Percentiles rank a stretch among this genome's conserved stretches.
These are phyloP conservation scores for Jamesozyma lodderae DNA, from an alignment of 805 yeast genomes.

Conservation along the genomic window DNA sequence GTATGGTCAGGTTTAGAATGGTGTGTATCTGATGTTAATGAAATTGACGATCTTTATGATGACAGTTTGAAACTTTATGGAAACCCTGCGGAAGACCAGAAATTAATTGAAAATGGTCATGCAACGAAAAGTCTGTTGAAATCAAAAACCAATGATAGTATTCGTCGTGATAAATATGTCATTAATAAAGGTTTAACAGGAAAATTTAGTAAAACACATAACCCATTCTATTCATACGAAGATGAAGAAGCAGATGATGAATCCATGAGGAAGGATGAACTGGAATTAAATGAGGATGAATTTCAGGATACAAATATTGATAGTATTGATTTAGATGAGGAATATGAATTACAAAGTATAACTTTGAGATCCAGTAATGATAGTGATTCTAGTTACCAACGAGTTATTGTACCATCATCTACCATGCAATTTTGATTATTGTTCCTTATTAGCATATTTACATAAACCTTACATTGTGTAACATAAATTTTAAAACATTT, in stretches of 20 bases:
- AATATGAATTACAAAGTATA: constrained; percentile 18
- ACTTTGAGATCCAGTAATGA: constrained; percentile 14
- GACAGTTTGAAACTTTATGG: no score
- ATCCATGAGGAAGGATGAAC: no score
- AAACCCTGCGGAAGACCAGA: no score
- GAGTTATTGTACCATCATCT: constrained; percentile 18
- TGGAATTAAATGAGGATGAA: constrained; percentile 1
- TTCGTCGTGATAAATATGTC: background rate
- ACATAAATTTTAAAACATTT: no score
- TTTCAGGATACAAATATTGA: background rate
- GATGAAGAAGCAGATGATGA: no score
- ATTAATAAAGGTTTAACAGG: no score
- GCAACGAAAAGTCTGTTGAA: no score
- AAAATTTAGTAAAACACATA: no score
- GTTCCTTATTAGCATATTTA: background rate
- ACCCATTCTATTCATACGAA: no score
- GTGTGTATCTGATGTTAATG: constrained; percentile 20
- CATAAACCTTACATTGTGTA: background rate
- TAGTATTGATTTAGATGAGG: constrained; percentile 7
- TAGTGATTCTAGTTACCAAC: constrained; percentile 9
- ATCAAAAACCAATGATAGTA: background rate
- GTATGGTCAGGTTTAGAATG: constrained; percentile 31
- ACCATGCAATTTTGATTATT: constrained; percentile 21
- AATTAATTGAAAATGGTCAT: no score
- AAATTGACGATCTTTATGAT: background rate